Percentiles rank a stretch among this genome's conserved stretches.
Conservation (phyloP, 129 eudicot species). For the Helianthus annuus region DNA sequence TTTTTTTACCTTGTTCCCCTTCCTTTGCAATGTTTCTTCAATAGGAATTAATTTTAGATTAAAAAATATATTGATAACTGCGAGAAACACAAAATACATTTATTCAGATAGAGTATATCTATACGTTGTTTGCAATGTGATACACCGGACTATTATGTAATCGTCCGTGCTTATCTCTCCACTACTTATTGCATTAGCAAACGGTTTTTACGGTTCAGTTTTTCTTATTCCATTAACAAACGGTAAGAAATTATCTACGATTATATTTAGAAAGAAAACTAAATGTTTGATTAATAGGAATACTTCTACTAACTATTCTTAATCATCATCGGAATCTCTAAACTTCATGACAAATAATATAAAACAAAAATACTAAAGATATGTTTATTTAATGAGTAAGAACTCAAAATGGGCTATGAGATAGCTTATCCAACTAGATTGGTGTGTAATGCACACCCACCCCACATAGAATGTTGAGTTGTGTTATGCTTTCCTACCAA, state of each 20-base stretch:
- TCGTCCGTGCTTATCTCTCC: too few species aligned
- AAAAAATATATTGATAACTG: too few species aligned
- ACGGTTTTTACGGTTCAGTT: background rate
- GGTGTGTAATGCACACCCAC: slow-evolving; percentile 41
- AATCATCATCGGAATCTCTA: background rate
- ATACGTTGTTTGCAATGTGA: too few species aligned
- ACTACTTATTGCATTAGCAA: too few species aligned
- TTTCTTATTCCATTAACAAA: background rate
- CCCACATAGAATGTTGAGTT: slow-evolving; percentile 27
- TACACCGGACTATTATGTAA: too few species aligned
- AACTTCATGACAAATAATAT: slow-evolving; percentile 1
- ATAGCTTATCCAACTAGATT: slow-evolving; percentile 29
- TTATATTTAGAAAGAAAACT: background rate
- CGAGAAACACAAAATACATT: too few species aligned
- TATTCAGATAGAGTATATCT: too few species aligned
- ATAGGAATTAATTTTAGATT: too few species aligned
- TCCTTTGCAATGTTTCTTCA: too few species aligned
- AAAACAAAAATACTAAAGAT: slow-evolving; percentile 12
- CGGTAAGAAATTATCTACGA: background rate
- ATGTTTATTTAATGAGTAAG: background rate
- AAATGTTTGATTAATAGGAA: background rate
- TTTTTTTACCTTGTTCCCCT: too few species aligned
- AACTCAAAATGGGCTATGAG: slow-evolving; percentile 29
- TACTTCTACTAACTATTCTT: background rate
- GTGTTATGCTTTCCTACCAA: slow-evolving; percentile 32